Conservation (phyloP, 306 rosid genomes). For the Ziziphus jujuba region DNA sequence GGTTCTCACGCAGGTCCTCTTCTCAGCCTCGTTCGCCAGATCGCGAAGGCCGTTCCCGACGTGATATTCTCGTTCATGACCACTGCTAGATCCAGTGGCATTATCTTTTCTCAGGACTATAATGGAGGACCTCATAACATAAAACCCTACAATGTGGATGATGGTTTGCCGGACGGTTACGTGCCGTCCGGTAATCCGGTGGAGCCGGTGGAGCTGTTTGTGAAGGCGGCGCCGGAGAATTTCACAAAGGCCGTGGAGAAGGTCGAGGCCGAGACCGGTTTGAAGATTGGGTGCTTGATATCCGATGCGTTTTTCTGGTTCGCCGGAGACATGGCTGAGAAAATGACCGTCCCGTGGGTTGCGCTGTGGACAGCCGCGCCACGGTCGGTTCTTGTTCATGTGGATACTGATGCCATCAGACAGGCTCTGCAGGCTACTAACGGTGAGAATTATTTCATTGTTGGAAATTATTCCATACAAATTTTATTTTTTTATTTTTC, state of each 20-base stretch:
- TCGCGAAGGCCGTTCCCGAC: conserved; percentile 35
- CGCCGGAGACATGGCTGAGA: conserved; percentile 48
- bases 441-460: neutral
- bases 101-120: conserved; percentile 11
- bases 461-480: neutral
- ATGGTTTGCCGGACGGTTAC: conserved; percentile 55
- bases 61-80: conserved; percentile 55
- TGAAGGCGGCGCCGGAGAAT: conserved; percentile 40
- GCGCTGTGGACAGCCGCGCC: conserved; percentile 83
- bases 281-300: conserved; percentile 48
- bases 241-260: conserved; percentile 29
- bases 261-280: conserved; percentile 36
- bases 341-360: conserved; percentile 58
- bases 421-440: conserved; percentile 22
- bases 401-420: conserved; percentile 38
- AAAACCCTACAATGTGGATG: conserved; percentile 36
- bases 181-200: conserved; percentile 19
- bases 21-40: conserved; percentile 36
- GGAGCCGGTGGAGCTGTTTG: conserved; percentile 35
- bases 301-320: conserved; percentile 74
- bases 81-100: conserved; percentile 35
- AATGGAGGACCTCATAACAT: conserved; percentile 15
- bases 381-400: conserved; percentile 48
- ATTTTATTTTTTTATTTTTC: no score
- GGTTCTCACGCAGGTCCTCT: conserved; percentile 73